Conservation (phyloP, 768 basidiomycete genomes). For the Mycena galericulata region DNA sequence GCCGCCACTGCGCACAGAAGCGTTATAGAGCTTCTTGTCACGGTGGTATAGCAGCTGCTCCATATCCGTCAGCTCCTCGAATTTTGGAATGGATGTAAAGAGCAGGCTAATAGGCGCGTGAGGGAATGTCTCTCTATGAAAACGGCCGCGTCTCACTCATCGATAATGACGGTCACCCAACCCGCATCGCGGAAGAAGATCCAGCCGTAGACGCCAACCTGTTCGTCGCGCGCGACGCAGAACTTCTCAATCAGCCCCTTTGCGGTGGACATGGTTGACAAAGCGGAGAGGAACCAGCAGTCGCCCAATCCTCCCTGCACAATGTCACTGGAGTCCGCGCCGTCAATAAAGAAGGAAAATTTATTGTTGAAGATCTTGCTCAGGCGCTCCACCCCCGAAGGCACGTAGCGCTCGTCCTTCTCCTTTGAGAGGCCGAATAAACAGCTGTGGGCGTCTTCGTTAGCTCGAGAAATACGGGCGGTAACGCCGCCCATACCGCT, state of each 20-base stretch:
- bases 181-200: slow-evolving; percentile 64
- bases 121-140: neutral
- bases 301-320: slow-evolving; percentile 65
- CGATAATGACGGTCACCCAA: slow-evolving; percentile 68
- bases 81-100: slow-evolving; percentile 62
- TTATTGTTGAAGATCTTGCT: slow-evolving; percentile 65
- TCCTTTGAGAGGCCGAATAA: slow-evolving; percentile 52
- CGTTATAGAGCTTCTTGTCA: slow-evolving; percentile 61
- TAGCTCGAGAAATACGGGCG: neutral
- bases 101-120: slow-evolving; percentile 50
- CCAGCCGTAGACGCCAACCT: slow-evolving; percentile 69
- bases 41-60: slow-evolving; percentile 63
- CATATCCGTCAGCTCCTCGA: slow-evolving; percentile 54
- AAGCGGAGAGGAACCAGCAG: slow-evolving; percentile 68
- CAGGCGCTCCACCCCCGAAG: slow-evolving; percentile 57
- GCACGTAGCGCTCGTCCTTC: slow-evolving; percentile 41
- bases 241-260: slow-evolving; percentile 63
- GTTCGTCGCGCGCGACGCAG: slow-evolving; percentile 61
- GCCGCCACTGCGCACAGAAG: slow-evolving; percentile 58
- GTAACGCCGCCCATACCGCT: slow-evolving; percentile 30
- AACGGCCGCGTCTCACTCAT: slow-evolving; percentile 57
- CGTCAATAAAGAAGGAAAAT: slow-evolving; percentile 64
- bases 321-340: slow-evolving; percentile 60
- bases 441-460: slow-evolving; percentile 44
- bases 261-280: slow-evolving; percentile 62